phyloP scores from a whole-genome alignment of 2,329 filamentous ascomycete species.

The Hypoxylon sp. region DNA sequence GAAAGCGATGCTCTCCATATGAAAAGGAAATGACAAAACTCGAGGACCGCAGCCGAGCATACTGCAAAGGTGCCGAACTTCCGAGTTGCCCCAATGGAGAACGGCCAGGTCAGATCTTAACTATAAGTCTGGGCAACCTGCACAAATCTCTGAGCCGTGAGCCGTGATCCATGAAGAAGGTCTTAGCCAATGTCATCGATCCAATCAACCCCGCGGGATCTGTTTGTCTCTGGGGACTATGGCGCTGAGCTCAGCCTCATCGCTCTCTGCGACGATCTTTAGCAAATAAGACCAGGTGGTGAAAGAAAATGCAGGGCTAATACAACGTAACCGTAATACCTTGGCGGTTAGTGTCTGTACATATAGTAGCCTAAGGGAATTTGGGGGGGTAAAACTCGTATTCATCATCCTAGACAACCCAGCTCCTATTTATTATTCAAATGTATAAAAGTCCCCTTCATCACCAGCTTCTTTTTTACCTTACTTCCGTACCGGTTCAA shows the following conservation, averaged over 20 bases:
- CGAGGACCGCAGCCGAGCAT: background rate
- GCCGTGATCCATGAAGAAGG: constrained; percentile 10
- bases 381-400: constrained; percentile 36
- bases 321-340: constrained; percentile 30
- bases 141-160: constrained; percentile 9
- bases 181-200: constrained; percentile 28
- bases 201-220: constrained; percentile 27
- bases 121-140: constrained; percentile 25
- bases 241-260: constrained; percentile 32
- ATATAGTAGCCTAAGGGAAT: constrained; percentile 27
- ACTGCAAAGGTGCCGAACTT: constrained; percentile 42
- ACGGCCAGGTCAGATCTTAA: constrained; percentile 15
- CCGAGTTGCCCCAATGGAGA: constrained; percentile 32
- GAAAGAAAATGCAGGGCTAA: constrained; percentile 32
- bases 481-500: background rate
- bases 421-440: constrained; percentile 23
- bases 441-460: constrained; percentile 30
- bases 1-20: constrained; percentile 85
- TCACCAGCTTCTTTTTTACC: constrained; percentile 6
- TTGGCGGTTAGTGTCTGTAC: constrained; percentile 32
- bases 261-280: constrained; percentile 25
- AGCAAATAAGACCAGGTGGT: constrained; percentile 23
- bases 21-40: constrained; percentile 58
- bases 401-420: constrained; percentile 32
- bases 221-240: constrained; percentile 14